Percentiles rank a stretch among this genome's conserved stretches.
Evolutionary conservation across 768 basidiomycete genomes (phyloP).

Genomic region (Russula sp.): DNA sequence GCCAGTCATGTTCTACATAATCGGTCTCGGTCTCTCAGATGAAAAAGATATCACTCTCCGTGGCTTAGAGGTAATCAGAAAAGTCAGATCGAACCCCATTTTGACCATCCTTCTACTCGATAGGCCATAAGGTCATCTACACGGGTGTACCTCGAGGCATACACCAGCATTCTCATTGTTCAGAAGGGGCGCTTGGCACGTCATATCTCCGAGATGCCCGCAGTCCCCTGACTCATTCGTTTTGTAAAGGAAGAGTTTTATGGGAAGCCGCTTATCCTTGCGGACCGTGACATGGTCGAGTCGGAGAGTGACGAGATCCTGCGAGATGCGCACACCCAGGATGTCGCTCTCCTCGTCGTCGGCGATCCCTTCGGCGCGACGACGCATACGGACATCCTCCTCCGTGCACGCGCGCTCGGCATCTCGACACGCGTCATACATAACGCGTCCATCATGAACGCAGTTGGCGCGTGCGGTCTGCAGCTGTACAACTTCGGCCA

Average conservation of each 20-base stretch:
- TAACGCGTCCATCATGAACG: constrained; percentile 98
- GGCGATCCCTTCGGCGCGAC: constrained; percentile 98
- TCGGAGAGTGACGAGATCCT: constrained; percentile 89
- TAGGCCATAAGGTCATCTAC: constrained; percentile 71
- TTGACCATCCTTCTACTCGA: not conserved
- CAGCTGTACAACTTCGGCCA: constrained; percentile 99
- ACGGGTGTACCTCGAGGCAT: constrained; percentile 95
- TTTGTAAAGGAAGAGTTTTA: constrained; percentile 82
- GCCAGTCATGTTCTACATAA: constrained; percentile 78
- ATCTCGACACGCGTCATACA: constrained; percentile 87
- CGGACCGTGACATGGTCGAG: constrained; percentile 97
- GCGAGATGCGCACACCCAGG: constrained; percentile 65
- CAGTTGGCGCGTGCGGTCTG: constrained; percentile 86
- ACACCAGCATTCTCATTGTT: constrained; percentile 96
- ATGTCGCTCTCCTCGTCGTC: constrained; percentile 88
- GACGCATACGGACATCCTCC: constrained; percentile 91
- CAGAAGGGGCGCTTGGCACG: constrained; percentile 78
- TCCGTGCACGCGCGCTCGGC: constrained; percentile 74
- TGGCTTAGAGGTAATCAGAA: constrained; percentile 68
- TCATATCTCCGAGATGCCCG: constrained; percentile 24
- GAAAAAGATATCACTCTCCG: constrained; percentile 93
- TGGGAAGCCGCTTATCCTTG: constrained; percentile 75
- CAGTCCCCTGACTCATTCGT: not conserved
- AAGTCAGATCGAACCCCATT: not conserved
- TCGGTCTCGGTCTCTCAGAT: constrained; percentile 90